Evolutionary conservation across 768 basidiomycete genomes (phyloP).

Genomic region (Tylopilus felleus): DNA sequence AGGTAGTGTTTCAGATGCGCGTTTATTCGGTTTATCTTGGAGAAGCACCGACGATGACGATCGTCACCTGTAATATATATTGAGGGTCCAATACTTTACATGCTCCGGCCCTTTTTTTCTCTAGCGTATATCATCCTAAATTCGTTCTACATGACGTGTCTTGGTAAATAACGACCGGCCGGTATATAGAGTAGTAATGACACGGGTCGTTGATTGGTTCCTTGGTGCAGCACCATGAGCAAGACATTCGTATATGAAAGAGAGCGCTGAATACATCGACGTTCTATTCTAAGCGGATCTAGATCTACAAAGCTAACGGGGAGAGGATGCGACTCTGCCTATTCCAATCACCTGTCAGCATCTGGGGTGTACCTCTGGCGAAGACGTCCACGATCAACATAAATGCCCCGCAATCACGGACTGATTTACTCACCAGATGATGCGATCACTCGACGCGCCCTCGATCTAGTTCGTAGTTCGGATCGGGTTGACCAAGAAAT

Average conservation of each 20-base stretch:
- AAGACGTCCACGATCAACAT: background rate
- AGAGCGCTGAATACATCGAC: background rate
- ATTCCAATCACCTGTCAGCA: background rate
- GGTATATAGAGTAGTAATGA: background rate
- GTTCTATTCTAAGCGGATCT: background rate
- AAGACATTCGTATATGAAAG: background rate
- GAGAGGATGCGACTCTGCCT: background rate
- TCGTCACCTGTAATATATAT: background rate
- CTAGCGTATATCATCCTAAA: conserved; percentile 6
- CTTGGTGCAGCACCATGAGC: background rate
- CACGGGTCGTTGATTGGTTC: background rate
- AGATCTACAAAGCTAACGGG: background rate
- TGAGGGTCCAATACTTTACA: background rate
- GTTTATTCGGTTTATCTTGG: background rate
- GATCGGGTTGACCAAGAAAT: conserved; percentile 17
- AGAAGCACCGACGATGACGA: background rate
- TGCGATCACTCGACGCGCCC: background rate
- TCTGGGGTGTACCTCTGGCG: background rate
- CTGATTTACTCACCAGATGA: background rate
- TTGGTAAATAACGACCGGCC: background rate
- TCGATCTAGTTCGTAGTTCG: background rate
- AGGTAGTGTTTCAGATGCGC: background rate
- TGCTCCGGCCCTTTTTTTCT: background rate
- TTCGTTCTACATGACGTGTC: background rate
- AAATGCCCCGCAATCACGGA: background rate